Evolutionary conservation across 768 basidiomycete genomes (phyloP).

Genomic region (Lanmaoa pseudosensibilis): DNA sequence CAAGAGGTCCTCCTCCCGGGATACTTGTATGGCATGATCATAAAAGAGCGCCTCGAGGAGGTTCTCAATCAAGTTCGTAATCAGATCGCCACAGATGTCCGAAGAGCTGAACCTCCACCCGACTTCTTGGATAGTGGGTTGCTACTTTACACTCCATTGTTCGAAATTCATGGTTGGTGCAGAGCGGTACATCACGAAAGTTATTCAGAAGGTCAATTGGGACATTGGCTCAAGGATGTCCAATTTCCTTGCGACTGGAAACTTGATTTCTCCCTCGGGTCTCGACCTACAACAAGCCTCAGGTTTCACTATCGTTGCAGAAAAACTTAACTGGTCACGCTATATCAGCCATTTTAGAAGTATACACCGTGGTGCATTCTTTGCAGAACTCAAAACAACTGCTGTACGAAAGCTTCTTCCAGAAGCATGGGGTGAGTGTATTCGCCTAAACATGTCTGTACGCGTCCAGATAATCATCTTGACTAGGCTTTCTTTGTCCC

Average conservation of each 20-base stretch:
- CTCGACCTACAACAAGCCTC: constrained; percentile 96
- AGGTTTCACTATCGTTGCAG: constrained; percentile 98
- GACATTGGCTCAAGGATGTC: constrained; percentile 88
- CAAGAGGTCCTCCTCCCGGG: constrained; percentile 97
- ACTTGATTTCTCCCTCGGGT: constrained; percentile 90
- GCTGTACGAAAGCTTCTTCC: constrained; percentile 94
- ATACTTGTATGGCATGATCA: constrained; percentile 90
- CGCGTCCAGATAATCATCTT: constrained; percentile 9
- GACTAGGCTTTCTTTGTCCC: constrained; percentile 89
- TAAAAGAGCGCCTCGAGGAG: constrained; percentile 96
- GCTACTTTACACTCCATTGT: neutral
- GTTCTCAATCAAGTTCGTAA: constrained; percentile 69
- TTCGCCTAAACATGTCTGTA: neutral
- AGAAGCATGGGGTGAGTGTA: constrained; percentile 87
- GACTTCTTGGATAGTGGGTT: constrained; percentile 86
- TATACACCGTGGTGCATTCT: constrained; percentile 99
- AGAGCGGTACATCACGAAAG: constrained; percentile 83
- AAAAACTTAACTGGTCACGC: constrained; percentile 98
- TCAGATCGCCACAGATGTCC: constrained; percentile 71
- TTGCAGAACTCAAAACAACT: constrained; percentile 97
- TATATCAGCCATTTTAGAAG: constrained; percentile 98
- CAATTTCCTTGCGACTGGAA: constrained; percentile 97
- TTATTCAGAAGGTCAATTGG: constrained; percentile 76
- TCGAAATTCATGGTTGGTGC: constrained; percentile 4
- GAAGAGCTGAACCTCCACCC: constrained; percentile 68